Evolutionary conservation across 331 rosid species (phyloP), one percentile per base, ranked within the genome.

Genomic region (Malus hybrid): DNA sequence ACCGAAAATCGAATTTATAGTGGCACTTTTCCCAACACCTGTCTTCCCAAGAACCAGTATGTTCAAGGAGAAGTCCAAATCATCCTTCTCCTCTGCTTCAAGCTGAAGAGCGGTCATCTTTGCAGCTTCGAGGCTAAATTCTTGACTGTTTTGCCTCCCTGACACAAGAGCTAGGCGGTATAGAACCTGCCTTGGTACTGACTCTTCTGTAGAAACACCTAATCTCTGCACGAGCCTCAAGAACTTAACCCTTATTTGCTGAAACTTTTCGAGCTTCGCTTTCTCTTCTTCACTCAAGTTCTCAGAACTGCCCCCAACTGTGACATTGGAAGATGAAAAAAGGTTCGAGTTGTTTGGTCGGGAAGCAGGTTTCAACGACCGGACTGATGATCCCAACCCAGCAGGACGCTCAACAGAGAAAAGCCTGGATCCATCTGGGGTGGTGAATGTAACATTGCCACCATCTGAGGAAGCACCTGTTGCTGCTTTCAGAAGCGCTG

Each of bases 1-100:
- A 42, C 98, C 95, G 4, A 93, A 90, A 63, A 93, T 90, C 15
- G 97, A 93, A 81, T 93, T 93, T 71, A 93, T 89, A 2, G 97
- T 93, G 57, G 98, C 97, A 88, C 98, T 93, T 88, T 93, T 93
- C 69, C 98, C 98, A 20, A 93, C 97, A 9, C 98, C 98, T 8
- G 90, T 64, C 81, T 90, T 93, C 46, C 98, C 98, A 82, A 93
- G 89, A 85, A 93, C 97, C 78, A 93, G 82, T 69, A 93, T 84
- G 86, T 81, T 90, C 82, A 93, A 69, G 54, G 97, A 89, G 79
- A 86, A 87, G 74, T 83, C 62, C 52, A 93, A 73, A 70, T 89
- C 88, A 52, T 87, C 92, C 29, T 76, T 85, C 42, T 82, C 86
- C 84, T 89, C 92, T 5, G 88, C 91, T 83, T 93, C 97, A 84